Percentiles rank a stretch among this genome's conserved stretches.
Conservation (phyloP, 2,329 filamentous ascomycete species). For the Pyrenochaeta sp. region DNA sequence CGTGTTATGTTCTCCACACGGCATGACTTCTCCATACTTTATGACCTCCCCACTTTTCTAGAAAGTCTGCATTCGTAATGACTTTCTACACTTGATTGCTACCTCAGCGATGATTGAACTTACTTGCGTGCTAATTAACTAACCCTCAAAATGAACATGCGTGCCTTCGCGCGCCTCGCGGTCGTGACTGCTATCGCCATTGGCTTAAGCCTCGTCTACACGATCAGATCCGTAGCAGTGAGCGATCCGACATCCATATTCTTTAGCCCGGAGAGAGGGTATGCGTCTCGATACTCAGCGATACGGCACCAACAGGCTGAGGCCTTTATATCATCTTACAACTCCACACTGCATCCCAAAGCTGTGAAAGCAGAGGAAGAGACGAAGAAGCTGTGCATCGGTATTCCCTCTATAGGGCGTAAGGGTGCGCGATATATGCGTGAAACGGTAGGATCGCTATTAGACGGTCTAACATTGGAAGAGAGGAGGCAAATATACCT, state of each 20-base stretch:
- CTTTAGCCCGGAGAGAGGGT: constrained; percentile 32
- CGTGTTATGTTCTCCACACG: neutral
- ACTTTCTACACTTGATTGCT: too few species aligned
- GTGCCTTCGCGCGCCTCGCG: neutral
- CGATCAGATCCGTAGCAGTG: constrained; percentile 11
- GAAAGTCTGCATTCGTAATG: neutral
- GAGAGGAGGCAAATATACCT: constrained; percentile 52
- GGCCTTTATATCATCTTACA: constrained; percentile 19
- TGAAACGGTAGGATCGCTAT: constrained; percentile 50
- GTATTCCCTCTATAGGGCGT: constrained; percentile 51
- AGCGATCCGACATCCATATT: constrained; percentile 38
- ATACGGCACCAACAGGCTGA: constrained; percentile 28
- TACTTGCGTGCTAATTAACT: too few species aligned
- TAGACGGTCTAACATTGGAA: constrained; percentile 47
- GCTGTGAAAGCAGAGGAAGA: neutral
- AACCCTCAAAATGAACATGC: neutral
- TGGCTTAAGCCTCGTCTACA: constrained; percentile 12
- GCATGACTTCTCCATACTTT: neutral
- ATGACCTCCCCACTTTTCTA: neutral
- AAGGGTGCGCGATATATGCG: constrained; percentile 49
- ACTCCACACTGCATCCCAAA: neutral
- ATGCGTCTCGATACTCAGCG: constrained; percentile 30
- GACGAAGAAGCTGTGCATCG: constrained; percentile 48
- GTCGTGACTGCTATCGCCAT: neutral
- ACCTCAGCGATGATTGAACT: too few species aligned